Base-by-base conservation (phyloP, 2,329 filamentous ascomycete genomes). In the Leptographium radiaticola region DNA sequence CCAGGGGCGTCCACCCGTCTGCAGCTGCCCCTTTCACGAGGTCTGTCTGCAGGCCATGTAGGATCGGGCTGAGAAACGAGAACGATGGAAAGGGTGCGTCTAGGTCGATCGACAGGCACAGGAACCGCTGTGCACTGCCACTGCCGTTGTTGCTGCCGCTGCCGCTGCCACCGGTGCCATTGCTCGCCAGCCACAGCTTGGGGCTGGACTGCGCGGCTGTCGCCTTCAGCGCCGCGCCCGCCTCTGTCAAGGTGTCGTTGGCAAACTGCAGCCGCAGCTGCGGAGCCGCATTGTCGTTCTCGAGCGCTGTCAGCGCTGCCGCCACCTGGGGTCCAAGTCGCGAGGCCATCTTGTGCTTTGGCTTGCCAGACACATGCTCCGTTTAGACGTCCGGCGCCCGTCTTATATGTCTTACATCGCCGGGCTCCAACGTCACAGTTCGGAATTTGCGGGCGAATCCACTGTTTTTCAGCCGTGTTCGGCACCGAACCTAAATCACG, bases 11-110 rank as follows among this genome's bases (percentile, higher is more conserved):
- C 55, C 39, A 60, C 53, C 42, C 52, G 7, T n/a, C 13, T 34
- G 56, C 44, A 40, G 59, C 33, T 9, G 60, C 49, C 8, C 42
- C 53, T 2, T 60, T 36, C 5, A 60, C 58, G 52, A 73, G 59
- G 40, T 68, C 68, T 0, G 69, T 67, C 56, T 75, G 71, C 49
- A 74, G 62, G 66, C 71, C 75, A 63, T 77, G 75, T 52, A 75
- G 59, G 36, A 75, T 65, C 2, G 75, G 74, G 6, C 71, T 67
- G 1, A 75, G 62, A 33, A 71, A 56, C 31, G 60, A 59, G 51
- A 70, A 66, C 13, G 67, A 70, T 0, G 66, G 66, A 57, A 70
- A 71, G 0, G 74, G 75, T 1, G 74, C 69, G 63, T 77, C 75
- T 16, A 74, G 64, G 57, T 77, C 74, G 33, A 76, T 59, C 48